A percentile compares a stretch with the other conserved stretches of the same genome.
These are phyloP conservation scores for Collybiopsis confluens DNA, from an alignment of 768 basidiomycete genomes.

Conservation along the genomic window DNA sequence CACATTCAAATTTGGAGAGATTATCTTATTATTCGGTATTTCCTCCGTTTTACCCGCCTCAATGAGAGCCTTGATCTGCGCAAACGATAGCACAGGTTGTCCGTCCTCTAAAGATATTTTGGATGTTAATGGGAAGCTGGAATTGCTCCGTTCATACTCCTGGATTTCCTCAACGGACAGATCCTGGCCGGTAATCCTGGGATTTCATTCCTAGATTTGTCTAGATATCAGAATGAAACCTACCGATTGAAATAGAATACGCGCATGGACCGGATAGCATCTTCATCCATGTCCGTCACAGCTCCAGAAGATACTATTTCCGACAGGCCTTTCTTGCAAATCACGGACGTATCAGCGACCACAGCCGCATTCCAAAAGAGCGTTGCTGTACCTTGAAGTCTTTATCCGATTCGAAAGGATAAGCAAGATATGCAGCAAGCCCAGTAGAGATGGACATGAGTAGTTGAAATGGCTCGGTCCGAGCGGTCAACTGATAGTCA, in stretches of 20 bases:
- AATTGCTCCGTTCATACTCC: constrained; percentile 25
- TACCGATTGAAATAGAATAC: constrained; percentile 75
- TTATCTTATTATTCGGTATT: constrained; percentile 76
- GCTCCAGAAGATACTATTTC: constrained; percentile 42
- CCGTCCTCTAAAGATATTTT: no score
- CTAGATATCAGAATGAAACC: neutral
- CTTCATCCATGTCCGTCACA: constrained; percentile 35
- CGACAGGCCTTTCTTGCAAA: constrained; percentile 60
- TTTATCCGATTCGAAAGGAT: constrained; percentile 55
- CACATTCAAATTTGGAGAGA: constrained; percentile 66
- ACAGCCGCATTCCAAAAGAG: neutral
- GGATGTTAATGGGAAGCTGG: no score
- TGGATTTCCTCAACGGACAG: constrained; percentile 39
- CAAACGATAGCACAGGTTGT: constrained; percentile 49
- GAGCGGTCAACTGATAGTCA: no score
- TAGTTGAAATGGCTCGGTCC: no score
- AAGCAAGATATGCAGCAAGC: constrained; percentile 28
- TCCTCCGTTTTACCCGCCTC: constrained; percentile 65
- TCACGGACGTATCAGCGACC: constrained; percentile 10
- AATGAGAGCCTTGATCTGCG: constrained; percentile 66
- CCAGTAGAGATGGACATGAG: neutral
- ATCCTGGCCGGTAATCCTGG: constrained; percentile 35
- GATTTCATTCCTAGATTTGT: no score
- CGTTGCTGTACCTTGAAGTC: constrained; percentile 50
- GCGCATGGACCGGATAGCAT: constrained; percentile 47